Conservation (phyloP, 2,329 filamentous ascomycete species). For the Arthrobotrys entomopaga region DNA sequence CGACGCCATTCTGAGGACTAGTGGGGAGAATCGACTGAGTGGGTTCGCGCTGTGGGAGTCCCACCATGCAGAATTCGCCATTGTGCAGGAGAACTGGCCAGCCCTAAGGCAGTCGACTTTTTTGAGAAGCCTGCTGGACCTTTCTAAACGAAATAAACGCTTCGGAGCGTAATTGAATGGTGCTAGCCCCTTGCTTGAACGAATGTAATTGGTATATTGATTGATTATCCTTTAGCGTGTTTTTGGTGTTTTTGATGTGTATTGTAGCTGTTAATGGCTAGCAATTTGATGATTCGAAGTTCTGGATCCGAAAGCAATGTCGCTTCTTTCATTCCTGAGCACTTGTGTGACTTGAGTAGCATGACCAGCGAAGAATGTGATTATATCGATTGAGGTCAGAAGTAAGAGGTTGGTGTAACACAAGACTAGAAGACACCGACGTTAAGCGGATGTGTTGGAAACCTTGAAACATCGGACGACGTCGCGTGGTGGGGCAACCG, state of each 20-base stretch:
- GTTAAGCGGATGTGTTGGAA: constrained; percentile 1
- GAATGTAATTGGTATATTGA: too few species aligned
- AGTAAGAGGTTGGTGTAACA: constrained; percentile 7
- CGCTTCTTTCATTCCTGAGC: not conserved
- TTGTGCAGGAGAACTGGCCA: constrained; percentile 48
- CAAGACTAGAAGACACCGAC: not conserved
- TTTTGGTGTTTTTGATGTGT: too few species aligned
- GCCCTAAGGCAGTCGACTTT: constrained; percentile 41
- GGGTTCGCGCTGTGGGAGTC: constrained; percentile 52
- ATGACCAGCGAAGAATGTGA: not conserved
- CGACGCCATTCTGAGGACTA: constrained; percentile 41
- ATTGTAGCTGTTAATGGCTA: too few species aligned
- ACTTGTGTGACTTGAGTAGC: not conserved
- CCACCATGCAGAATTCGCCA: constrained; percentile 45
- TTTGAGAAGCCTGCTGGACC: constrained; percentile 34
- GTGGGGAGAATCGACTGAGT: constrained; percentile 45
- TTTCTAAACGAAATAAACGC: constrained; percentile 37
- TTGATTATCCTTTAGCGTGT: too few species aligned
- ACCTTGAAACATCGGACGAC: constrained; percentile 41
- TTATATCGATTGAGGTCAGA: not conserved
- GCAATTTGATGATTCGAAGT: not conserved
- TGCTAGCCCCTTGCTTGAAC: too few species aligned
- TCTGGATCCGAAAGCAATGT: not conserved
- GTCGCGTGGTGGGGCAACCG: constrained; percentile 27
- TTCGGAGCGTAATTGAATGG: constrained; percentile 28